These are phyloP conservation scores for Trebouxia gelatinosa DNA, from an alignment of 163 green algal genomes.

Conservation along the genomic window DNA sequence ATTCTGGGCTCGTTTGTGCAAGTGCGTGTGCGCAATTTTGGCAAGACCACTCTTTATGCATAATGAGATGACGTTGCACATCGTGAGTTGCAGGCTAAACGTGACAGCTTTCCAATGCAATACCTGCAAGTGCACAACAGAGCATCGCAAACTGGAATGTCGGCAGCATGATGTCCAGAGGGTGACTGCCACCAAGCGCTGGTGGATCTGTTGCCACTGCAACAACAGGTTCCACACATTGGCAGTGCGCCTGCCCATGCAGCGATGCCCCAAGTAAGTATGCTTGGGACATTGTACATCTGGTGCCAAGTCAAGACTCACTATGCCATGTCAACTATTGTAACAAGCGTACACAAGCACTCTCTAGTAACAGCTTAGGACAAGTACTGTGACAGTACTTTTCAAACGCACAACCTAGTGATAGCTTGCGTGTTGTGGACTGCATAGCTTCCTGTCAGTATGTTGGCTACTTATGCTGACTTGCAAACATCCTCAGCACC, in stretches of 20 bases:
- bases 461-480: neutral
- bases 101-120: conserved; percentile 58
- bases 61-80: no score
- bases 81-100: conserved; percentile 28
- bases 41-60: no score
- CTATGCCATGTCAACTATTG: neutral
- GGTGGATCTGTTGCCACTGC: conserved; percentile 65
- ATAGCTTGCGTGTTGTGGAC: neutral
- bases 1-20: no score
- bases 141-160: conserved; percentile 50
- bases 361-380: neutral
- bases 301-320: neutral
- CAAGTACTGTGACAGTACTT: neutral
- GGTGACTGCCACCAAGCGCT: conserved; percentile 56
- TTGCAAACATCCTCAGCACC: neutral
- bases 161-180: conserved; percentile 35
- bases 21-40: no score
- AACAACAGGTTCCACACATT: conserved; percentile 57
- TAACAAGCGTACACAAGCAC: neutral
- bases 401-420: no score
- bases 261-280: conserved; percentile 56
- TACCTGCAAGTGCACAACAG: conserved; percentile 48
- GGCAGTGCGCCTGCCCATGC: conserved; percentile 52
- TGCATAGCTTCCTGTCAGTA: neutral
- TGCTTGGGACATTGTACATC: neutral